Conservation (phyloP, 495 filamentous ascomycete species). For the Penicillium pancosmium region DNA sequence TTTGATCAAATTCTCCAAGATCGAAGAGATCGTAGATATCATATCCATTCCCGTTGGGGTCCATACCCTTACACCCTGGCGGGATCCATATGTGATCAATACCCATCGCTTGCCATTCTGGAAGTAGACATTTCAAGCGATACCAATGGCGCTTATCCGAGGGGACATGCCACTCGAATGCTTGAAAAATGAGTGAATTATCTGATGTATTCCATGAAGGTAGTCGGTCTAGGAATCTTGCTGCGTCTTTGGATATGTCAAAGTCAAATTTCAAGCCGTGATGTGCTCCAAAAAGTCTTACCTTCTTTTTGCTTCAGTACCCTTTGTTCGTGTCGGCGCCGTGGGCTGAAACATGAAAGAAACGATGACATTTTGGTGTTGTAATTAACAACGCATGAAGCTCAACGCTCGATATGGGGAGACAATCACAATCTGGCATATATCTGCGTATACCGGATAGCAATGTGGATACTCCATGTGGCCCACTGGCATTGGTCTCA, state of each 20-base stretch:
- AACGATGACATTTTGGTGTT: not conserved
- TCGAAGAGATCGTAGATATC: constrained; percentile 80
- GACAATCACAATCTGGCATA: not conserved
- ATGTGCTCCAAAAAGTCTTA: not conserved
- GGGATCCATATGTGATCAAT: constrained; percentile 73
- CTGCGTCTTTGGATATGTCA: constrained; percentile 7
- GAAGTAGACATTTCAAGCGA: constrained; percentile 57
- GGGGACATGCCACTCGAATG: constrained; percentile 76
- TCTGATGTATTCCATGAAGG: constrained; percentile 40
- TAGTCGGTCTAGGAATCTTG: constrained; percentile 31
- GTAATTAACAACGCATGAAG: not conserved
- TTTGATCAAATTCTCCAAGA: constrained; percentile 76
- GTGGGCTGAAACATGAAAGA: not conserved
- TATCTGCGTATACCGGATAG: not conserved
- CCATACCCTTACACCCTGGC: constrained; percentile 72
- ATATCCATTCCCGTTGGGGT: constrained; percentile 68
- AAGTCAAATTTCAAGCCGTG: not conserved
- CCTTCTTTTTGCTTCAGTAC: constrained; percentile 15
- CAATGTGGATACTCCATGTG: not conserved
- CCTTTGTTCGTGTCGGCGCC: constrained; percentile 9
- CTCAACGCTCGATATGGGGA: not conserved
- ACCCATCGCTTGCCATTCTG: constrained; percentile 60
- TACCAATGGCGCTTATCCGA: constrained; percentile 66
- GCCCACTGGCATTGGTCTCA: not conserved
- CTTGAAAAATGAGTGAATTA: constrained; percentile 69